phyloP scores from a whole-genome alignment of 1,284 basidiomycete species.

The Schizopora paradoxa region DNA sequence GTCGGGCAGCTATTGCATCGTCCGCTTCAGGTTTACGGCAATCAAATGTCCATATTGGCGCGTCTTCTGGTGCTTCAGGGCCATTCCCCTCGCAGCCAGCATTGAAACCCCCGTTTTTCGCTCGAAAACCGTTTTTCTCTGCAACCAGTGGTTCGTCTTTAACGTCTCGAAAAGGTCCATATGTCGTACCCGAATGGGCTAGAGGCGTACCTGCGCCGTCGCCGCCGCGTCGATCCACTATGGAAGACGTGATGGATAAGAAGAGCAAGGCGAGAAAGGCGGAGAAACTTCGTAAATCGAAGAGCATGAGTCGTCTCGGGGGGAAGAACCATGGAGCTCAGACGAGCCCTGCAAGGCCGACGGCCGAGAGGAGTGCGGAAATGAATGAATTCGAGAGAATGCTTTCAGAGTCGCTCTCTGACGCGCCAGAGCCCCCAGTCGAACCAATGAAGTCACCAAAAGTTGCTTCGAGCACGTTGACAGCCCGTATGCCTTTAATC shows the following conservation, averaged over 20 bases:
- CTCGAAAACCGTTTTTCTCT: not conserved
- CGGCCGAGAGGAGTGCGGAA: too few species aligned
- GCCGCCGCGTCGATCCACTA: slow-evolving; percentile 6
- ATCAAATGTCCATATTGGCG: too few species aligned
- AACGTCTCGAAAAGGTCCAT: slow-evolving; percentile 14
- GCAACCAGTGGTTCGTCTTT: too few species aligned
- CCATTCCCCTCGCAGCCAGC: too few species aligned
- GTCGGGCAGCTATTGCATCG: too few species aligned
- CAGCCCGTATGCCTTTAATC: slow-evolving; percentile 10
- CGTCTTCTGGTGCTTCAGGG: too few species aligned
- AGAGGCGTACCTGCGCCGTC: slow-evolving; percentile 12
- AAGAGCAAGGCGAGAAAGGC: not conserved
- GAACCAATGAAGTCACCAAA: not conserved
- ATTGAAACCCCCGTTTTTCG: too few species aligned
- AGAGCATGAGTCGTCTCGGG: slow-evolving; percentile 10
- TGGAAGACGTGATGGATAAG: not conserved
- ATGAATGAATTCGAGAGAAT: too few species aligned
- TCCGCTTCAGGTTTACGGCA: too few species aligned
- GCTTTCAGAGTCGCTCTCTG: too few species aligned
- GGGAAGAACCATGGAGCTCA: slow-evolving; percentile 2
- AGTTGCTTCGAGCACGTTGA: not conserved
- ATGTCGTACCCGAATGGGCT: slow-evolving; percentile 17
- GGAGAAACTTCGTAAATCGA: slow-evolving; percentile 13
- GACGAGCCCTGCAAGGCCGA: not conserved
- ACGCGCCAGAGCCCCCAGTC: too few species aligned